Evolutionary conservation across 345 rosid species (phyloP), one percentile per base, ranked within the genome.

Genomic region (Citrus glauca): DNA sequence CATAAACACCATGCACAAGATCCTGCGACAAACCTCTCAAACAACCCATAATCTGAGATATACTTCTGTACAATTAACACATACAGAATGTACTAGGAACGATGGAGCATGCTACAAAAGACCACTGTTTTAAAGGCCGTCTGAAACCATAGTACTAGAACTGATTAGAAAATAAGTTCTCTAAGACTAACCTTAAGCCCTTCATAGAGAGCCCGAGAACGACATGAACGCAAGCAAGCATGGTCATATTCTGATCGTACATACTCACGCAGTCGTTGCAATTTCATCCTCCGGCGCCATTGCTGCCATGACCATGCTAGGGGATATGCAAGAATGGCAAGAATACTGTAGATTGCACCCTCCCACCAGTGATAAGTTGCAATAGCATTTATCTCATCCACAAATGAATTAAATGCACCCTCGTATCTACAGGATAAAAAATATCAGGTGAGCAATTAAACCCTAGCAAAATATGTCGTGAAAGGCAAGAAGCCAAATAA

Each of bases 351-450:
- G 38, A 91, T 81, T 70, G 99, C 93, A 82, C 99, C 99, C 86
- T 97, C 99, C 99, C 99, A 97, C 99, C 99, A 97, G 71, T 93
- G 98, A 86, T 97, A 97, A 74, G 98, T 87, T 80, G 98, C 95
- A 81, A 97, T 82, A 71, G 94, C 90, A 92, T 94, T 97, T 73
- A 97, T 90, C 86, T 94, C 99, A 83, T 94, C 99, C 73, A 94
- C 98, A 85, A 97, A 94, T 64, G 93, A 81, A 85, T 94, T 91
- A 86, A 91, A 97, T 42, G 98, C 94, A 84, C 97, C 91, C 87
- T 97, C 99, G 74, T 92, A 94, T 82, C 99, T 97, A 88, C 73
- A 76, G 77, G 66, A 33, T 66, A 66, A 92, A 75, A 61, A 37
- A 78, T 35, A 73, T 70, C 74, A 53, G 8, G 69, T 55, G 48